Evolutionary conservation across 768 basidiomycete species (phyloP).

Genomic region (Phanerochaete carnosa): DNA sequence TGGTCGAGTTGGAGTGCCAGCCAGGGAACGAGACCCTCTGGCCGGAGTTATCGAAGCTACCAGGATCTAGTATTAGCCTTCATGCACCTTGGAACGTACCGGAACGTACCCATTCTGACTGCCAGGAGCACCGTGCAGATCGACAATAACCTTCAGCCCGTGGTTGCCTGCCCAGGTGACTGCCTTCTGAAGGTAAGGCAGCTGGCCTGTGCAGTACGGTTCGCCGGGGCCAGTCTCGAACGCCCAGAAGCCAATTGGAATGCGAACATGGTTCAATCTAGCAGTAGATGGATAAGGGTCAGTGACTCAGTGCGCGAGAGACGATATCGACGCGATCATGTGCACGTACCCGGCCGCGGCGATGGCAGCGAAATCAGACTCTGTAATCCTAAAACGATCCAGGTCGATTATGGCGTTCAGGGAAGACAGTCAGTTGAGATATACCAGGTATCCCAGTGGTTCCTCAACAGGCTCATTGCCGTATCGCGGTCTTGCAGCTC

Average conservation of each 20-base stretch:
- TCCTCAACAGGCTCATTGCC: conserved; percentile 48
- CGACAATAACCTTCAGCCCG: conserved; percentile 79
- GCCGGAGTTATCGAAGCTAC: conserved; percentile 81
- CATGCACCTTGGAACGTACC: background rate
- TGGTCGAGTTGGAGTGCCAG: conserved; percentile 67
- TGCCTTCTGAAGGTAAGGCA: conserved; percentile 69
- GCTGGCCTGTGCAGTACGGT: conserved; percentile 76
- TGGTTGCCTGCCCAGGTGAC: conserved; percentile 66
- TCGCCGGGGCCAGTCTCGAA: conserved; percentile 77
- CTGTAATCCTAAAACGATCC: conserved; percentile 51
- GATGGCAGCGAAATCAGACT: conserved; percentile 73
- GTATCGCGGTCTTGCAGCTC: conserved; percentile 50
- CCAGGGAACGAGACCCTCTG: conserved; percentile 54
- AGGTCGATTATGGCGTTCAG: conserved; percentile 17
- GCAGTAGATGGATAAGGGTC: conserved; percentile 9
- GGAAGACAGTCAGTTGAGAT: background rate
- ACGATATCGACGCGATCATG: conserved; percentile 11
- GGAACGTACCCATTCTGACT: conserved; percentile 72
- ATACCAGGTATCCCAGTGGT: conserved; percentile 66
- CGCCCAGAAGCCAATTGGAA: conserved; percentile 91
- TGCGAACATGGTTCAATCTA: conserved; percentile 77
- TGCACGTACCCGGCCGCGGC: conserved; percentile 64
- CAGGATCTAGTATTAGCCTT: background rate
- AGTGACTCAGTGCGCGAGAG: conserved; percentile 2
- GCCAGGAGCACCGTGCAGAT: conserved; percentile 70